Base-by-base conservation (phyloP, 129 eudicot genomes). In the Calendula officinalis region DNA sequence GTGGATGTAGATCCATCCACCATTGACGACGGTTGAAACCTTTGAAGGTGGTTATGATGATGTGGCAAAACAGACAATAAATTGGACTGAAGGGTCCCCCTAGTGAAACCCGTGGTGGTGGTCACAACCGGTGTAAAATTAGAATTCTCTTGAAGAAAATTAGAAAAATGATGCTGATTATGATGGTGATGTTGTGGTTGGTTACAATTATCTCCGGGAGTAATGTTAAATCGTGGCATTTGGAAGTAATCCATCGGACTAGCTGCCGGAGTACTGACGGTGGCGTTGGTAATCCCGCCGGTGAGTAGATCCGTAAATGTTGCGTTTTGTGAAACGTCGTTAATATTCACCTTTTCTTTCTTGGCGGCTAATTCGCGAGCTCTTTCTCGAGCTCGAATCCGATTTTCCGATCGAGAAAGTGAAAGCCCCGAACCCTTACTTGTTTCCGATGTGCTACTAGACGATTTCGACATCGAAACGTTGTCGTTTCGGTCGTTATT, bases 41-140 rank as follows among this genome's bases (percentile, higher is more conserved):
- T 78, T 64, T 86, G 95, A 55, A 82, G 64, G 17, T 62, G 64
- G 2, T 63, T 43, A 6, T 77, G 82, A 64, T 61, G 46, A 63
- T 63, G 77, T 43, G 64, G 71, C 44, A 79, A 58, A 60, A 67
- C 48, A 45, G 87, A 77, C 60, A 89, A 35, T 38, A 87, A 84
- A 84, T 91, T 91, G 98, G 98, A 91, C 98, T 91, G 98, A 91
- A 91, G 98, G 98, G 98, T 91, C 98, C 98, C 98, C 98, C 98
- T 84, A 71, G 76, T 86, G 81, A 65, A 77, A 75, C 84, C 85
- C 71, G 85, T 72, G 30, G 68, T 57, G 11, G 80, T 50, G 32
- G 68, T 49, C 36, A 49, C 82, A 61, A 60, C 84, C 74, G 83
- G 80, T 59, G 67, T 62, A 41, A 74, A 14, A 45, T 45, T 22